Evolutionary conservation across 768 basidiomycete species (phyloP).

Genomic region (Tylopilus felleus): DNA sequence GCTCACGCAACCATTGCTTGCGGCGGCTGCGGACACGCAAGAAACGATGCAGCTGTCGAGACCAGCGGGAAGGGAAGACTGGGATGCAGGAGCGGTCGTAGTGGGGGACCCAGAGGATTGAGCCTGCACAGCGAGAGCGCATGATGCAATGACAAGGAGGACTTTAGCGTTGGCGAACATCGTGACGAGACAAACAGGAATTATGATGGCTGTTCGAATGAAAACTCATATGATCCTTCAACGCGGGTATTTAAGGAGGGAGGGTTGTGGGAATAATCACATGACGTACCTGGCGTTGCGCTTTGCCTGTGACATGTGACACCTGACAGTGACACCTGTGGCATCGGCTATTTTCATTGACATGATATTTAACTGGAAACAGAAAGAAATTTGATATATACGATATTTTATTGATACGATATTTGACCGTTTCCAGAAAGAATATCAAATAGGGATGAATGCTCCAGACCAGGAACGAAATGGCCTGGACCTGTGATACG

Average conservation of each 20-base stretch:
- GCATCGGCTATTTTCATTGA: no score
- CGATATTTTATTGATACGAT: no score
- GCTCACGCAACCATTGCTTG: not conserved
- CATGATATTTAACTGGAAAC: no score
- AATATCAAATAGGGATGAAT: not conserved
- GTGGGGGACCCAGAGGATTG: constrained; percentile 18
- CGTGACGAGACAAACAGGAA: not conserved
- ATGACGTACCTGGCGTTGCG: no score
- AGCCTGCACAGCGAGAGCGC: constrained; percentile 20
- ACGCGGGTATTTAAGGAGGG: constrained; percentile 16
- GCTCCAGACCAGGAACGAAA: constrained; percentile 5
- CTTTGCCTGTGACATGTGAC: no score
- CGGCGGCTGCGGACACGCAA: constrained; percentile 7
- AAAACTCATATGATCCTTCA: not conserved
- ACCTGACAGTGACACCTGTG: no score
- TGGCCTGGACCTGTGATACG: not conserved
- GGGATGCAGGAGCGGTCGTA: not conserved
- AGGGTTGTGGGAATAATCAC: constrained; percentile 14
- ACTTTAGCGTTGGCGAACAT: constrained; percentile 24
- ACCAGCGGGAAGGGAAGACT: constrained; percentile 1
- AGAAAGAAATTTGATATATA: no score
- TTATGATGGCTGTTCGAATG: not conserved
- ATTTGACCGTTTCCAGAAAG: no score
- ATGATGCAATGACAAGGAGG: constrained; percentile 14
- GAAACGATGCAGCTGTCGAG: constrained; percentile 4